These are phyloP conservation scores for Fremontodendron californicum DNA, from an alignment of 345 rosid genomes.

Conservation along the genomic window DNA sequence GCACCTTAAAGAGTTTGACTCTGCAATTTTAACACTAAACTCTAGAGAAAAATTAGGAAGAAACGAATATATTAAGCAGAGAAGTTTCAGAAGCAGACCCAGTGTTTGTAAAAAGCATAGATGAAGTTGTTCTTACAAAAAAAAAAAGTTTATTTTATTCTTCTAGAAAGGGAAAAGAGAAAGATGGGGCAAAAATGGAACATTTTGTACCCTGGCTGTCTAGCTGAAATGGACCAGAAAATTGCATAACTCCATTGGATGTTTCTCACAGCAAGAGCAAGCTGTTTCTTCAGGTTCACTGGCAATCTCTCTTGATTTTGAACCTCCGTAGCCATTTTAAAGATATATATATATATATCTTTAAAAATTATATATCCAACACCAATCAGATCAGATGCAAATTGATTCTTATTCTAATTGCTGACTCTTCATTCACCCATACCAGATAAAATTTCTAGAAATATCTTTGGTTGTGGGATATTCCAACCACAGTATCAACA, in stretches of 20 bases:
- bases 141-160: too few relatives aligned
- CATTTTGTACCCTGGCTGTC: slow-evolving; percentile 64
- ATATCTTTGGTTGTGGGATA: not conserved
- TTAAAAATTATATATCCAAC: not conserved
- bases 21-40: not conserved
- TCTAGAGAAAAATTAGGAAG: too few relatives aligned
- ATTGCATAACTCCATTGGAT: slow-evolving; percentile 92
- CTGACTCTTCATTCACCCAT: not conserved
- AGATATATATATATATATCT: not conserved
- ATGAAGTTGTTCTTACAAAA: too few relatives aligned
- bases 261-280: slow-evolving; percentile 75
- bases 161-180: too few relatives aligned
- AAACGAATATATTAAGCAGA: too few relatives aligned
- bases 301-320: slow-evolving; percentile 34
- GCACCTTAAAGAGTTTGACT: not conserved
- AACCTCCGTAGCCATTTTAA: slow-evolving; percentile 31
- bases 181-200: slow-evolving; percentile 3
- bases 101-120: too few relatives aligned
- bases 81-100: too few relatives aligned
- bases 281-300: slow-evolving; percentile 63
- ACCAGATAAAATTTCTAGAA: not conserved
- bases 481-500: not conserved
- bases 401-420: not conserved
- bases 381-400: slow-evolving; percentile 16
- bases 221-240: slow-evolving; percentile 80